Evolutionary conservation across 1,284 basidiomycete species (phyloP).

Genomic region (Schizopora paradoxa): DNA sequence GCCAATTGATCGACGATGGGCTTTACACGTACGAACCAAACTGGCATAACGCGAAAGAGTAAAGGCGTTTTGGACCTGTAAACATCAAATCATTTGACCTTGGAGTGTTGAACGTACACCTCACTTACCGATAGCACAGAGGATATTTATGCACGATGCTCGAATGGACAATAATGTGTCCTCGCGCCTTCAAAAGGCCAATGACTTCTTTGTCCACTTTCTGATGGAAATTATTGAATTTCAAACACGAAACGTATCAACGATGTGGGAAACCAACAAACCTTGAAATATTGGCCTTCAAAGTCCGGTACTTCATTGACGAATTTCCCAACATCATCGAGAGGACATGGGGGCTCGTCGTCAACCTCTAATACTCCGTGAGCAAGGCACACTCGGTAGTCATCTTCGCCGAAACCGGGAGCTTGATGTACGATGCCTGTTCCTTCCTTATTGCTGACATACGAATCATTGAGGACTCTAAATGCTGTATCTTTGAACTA

Average conservation of each 20-base stretch:
- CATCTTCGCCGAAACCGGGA: constrained; percentile 98
- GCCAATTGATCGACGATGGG: constrained; percentile 84
- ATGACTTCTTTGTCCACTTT: constrained; percentile 94
- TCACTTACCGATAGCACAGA: constrained; percentile 89
- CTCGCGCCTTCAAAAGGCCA: constrained; percentile 85
- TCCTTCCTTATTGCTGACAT: constrained; percentile 91
- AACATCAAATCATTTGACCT: no score
- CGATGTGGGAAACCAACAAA: no score
- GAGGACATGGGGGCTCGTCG: constrained; percentile 93
- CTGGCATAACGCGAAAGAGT: constrained; percentile 94
- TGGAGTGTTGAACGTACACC: not conserved
- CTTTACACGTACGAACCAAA: constrained; percentile 95
- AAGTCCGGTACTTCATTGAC: constrained; percentile 90
- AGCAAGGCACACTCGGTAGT: constrained; percentile 89
- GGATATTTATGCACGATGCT: constrained; percentile 92
- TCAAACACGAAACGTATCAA: no score
- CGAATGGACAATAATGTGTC: constrained; percentile 84
- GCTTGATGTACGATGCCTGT: constrained; percentile 99
- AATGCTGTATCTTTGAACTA: constrained; percentile 93
- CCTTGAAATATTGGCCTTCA: constrained; percentile 88
- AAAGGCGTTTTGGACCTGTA: constrained; percentile 88
- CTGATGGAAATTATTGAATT: no score
- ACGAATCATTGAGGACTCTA: constrained; percentile 85
- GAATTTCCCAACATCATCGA: constrained; percentile 88
- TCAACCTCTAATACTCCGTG: constrained; percentile 80